Evolutionary conservation across 495 filamentous ascomycete species (phyloP), one percentile per base, ranked within the genome.

Genomic region (Bacidia rubella): DNA sequence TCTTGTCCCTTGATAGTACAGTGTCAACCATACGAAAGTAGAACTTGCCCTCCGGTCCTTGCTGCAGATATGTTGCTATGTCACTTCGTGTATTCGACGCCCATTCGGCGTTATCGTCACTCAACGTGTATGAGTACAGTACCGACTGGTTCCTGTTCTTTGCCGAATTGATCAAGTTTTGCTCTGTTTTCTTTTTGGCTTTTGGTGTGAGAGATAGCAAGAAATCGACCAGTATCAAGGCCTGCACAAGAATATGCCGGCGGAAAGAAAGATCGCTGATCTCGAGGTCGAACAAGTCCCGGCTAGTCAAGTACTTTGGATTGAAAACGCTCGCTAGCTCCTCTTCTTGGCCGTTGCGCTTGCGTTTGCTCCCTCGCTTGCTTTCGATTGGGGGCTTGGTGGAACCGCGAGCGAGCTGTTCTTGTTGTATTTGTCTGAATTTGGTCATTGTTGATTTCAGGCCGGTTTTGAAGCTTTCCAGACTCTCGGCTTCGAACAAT

Each of bases 1-100:
- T 94, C 66, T 95, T 95, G 67, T 99, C 92, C 53, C 92, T 76
- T 4, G 87, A 85, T 20, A 99, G 74, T 17, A 97, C 88, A 3
- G 89, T 95, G 60, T 96, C 90, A 32, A 99, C 86, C 78, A 95
- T 89, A 24, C 92, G 85, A 63, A 86, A 86, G 66, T 96, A 99
- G 65, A 93, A 92, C 51, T 83, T 84, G 12, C 93, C 93, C 52
- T 87, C 82, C n/a, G 67, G 63, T 11, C 82, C 83, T 60, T 86
- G 73, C 55, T 81, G 81, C 25, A 99, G 75, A 63, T 95, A 94
- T 20, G 73, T 75, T 47, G 81, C 80, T 52, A 99, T 93, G 2
- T 70, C 67, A 32, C 74, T 74, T 57, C 84, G 83, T 68, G 82
- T 94, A 20, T 75, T 73, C 11, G 67, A 67, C 19, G 81, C 85